Percentiles rank a stretch among this genome's conserved stretches.
phyloP scores from a whole-genome alignment of 2,329 filamentous ascomycete species.

The Aureobasidium mangrovei region DNA sequence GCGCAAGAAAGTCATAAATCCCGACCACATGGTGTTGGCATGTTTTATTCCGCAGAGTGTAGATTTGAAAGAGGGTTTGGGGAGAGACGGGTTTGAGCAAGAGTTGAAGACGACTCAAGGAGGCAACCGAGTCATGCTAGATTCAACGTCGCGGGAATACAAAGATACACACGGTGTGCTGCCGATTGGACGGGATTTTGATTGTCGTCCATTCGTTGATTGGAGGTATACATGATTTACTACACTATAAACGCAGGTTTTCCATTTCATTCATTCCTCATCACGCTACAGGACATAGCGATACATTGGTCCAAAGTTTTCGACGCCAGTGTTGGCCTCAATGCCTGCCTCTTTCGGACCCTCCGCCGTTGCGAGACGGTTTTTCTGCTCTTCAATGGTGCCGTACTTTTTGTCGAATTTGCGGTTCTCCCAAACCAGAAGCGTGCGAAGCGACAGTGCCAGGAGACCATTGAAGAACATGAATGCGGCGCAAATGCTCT shows the following conservation, averaged over 20 bases:
- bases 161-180: background rate
- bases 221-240: too few species aligned
- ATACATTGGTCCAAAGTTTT: constrained; percentile 25
- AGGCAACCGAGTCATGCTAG: constrained; percentile 4
- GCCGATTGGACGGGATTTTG: background rate
- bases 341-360: constrained; percentile 12
- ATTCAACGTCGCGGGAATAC: background rate
- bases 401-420: constrained; percentile 45
- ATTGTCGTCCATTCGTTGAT: too few species aligned
- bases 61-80: background rate
- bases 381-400: constrained; percentile 19
- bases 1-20: background rate
- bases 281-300: constrained; percentile 19
- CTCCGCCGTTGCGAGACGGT: constrained; percentile 8
- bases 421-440: constrained; percentile 51
- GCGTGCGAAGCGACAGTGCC: constrained; percentile 43
- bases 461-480: constrained; percentile 50
- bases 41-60: background rate
- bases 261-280: too few species aligned
- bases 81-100: background rate
- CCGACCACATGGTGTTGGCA: background rate
- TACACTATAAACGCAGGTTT: too few species aligned
- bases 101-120: background rate
- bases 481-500: constrained; percentile 50
- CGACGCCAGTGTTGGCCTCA: constrained; percentile 16